Conservation (phyloP, 2,329 filamentous ascomycete genomes). For the Colletotrichum liaoningense region DNA sequence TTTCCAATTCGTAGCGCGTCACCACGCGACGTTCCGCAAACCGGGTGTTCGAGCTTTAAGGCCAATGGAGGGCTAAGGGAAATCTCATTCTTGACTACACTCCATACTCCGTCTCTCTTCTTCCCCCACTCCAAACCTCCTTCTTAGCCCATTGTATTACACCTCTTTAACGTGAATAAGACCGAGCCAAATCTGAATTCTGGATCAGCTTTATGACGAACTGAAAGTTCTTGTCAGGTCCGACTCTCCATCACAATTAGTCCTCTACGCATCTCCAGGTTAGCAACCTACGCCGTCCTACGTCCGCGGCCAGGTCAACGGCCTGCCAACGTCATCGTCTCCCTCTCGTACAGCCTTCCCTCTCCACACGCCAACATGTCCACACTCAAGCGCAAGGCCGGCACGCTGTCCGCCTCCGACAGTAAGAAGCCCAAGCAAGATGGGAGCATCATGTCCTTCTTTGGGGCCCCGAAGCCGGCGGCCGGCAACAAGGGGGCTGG, state of each 20-base stretch:
- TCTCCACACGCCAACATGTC: conserved; percentile 53
- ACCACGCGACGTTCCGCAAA: conserved; percentile 28
- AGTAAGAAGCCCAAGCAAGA: conserved; percentile 80
- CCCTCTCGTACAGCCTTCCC: neutral
- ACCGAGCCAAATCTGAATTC: neutral
- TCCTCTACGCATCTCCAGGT: neutral
- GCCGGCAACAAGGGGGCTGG: conserved; percentile 36
- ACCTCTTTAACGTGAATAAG: neutral
- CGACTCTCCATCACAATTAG: conserved; percentile 3
- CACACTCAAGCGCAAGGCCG: conserved; percentile 75
- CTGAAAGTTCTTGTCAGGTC: neutral
- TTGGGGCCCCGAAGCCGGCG: conserved; percentile 73
- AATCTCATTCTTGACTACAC: conserved; percentile 15
- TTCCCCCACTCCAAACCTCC: neutral
- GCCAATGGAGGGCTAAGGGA: conserved; percentile 8
- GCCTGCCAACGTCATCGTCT: conserved; percentile 2
- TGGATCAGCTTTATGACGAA: neutral
- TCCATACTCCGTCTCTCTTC: conserved; percentile 7
- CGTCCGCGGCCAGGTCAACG: conserved; percentile 9
- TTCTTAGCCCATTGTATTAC: neutral
- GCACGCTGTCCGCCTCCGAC: conserved; percentile 56
- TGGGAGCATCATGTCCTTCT: conserved; percentile 89
- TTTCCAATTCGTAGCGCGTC: conserved; percentile 21
- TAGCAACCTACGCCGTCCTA: neutral
- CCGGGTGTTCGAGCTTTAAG: conserved; percentile 17